phyloP scores from a whole-genome alignment of 129 eudicot genomes.

The Pulicaria dysenterica region DNA sequence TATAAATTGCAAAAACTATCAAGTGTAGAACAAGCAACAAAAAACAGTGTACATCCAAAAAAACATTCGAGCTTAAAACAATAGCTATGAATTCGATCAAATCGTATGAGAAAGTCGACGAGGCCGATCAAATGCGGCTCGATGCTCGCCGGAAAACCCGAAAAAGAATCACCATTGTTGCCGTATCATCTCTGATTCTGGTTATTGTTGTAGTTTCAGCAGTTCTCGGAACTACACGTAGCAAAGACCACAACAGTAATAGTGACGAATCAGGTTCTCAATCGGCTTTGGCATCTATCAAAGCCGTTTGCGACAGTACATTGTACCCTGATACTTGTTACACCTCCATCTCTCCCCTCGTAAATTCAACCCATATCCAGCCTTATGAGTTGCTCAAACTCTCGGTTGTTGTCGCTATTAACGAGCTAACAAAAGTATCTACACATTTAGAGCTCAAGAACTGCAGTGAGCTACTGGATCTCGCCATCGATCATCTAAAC shows the following conservation, averaged over 20 bases:
- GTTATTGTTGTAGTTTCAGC: constrained; percentile 49
- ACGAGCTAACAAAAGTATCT: constrained; percentile 45
- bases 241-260: constrained; percentile 19
- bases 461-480: constrained; percentile 53
- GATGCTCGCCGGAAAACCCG: constrained; percentile 49
- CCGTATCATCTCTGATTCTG: constrained; percentile 50
- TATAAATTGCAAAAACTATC: constrained; percentile 28
- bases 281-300: constrained; percentile 40
- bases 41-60: background rate
- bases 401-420: constrained; percentile 49
- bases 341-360: constrained; percentile 41
- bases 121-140: constrained; percentile 50
- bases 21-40: background rate
- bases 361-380: constrained; percentile 36
- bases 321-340: constrained; percentile 60
- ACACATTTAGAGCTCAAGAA: constrained; percentile 41
- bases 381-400: constrained; percentile 49
- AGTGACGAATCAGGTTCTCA: constrained; percentile 1
- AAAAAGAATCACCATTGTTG: constrained; percentile 43
- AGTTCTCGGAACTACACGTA: constrained; percentile 49
- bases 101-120: constrained; percentile 58
- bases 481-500: constrained; percentile 60
- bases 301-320: constrained; percentile 54
- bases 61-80: background rate
- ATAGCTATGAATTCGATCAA: constrained; percentile 44